Evolutionary conservation across 2,329 filamentous ascomycete species (phyloP).

Genomic region (Huntiella decipiens): DNA sequence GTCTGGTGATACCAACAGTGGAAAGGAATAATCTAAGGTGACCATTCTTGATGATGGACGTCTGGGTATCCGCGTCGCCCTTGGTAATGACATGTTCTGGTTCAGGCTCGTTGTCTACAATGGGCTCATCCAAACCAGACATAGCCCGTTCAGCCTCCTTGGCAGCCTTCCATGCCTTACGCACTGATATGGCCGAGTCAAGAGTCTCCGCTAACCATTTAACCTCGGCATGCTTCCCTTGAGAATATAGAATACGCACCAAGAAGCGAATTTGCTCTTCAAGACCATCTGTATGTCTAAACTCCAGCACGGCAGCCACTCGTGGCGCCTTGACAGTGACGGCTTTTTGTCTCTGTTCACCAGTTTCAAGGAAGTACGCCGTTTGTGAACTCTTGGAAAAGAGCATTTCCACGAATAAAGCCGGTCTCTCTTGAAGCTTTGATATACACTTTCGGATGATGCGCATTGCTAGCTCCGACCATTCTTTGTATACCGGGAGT

Average conservation of each 20-base stretch:
- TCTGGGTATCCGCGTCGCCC: constrained; percentile 36
- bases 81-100: constrained; percentile 31
- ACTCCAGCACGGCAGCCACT: constrained; percentile 64
- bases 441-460: constrained; percentile 64
- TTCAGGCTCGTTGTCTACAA: constrained; percentile 4
- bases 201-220: constrained; percentile 65
- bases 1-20: constrained; percentile 49
- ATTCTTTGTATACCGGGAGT: constrained; percentile 58
- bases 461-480: constrained; percentile 76
- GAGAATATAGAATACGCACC: constrained; percentile 61
- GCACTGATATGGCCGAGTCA: constrained; percentile 47
- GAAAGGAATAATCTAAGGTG: constrained; percentile 72
- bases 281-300: constrained; percentile 50
- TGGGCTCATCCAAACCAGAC: constrained; percentile 17
- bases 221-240: constrained; percentile 56
- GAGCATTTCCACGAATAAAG: constrained; percentile 74
- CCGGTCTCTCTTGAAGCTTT: constrained; percentile 69
- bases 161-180: constrained; percentile 58
- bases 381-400: constrained; percentile 83
- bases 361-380: constrained; percentile 75
- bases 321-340: constrained; percentile 39
- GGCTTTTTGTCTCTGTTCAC: constrained; percentile 67
- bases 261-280: constrained; percentile 62
- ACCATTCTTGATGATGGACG: constrained; percentile 74
- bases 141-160: constrained; percentile 36